Evolutionary conservation across 129 eudicot species (phyloP).

Genomic region (Saussurea involucrata): DNA sequence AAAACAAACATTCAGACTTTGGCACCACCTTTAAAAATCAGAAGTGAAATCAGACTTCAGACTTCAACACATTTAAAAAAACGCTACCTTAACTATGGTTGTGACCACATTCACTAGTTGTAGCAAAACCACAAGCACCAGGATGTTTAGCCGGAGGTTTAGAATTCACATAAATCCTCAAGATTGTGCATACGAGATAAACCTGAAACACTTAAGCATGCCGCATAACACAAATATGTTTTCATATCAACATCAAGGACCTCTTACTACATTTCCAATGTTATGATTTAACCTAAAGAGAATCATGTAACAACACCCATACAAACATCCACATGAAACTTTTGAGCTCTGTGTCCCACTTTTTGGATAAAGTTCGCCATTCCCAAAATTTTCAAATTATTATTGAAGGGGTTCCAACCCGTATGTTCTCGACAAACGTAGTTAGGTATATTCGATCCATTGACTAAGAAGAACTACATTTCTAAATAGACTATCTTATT

Average conservation of each 20-base stretch:
- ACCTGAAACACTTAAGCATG: background rate
- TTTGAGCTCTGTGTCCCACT: background rate
- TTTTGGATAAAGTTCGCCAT: too few relatives aligned
- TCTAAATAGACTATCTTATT: conserved; percentile 26
- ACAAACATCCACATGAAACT: background rate
- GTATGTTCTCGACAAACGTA: background rate
- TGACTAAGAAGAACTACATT: conserved; percentile 11
- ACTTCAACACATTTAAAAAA: too few relatives aligned
- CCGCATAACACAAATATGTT: background rate
- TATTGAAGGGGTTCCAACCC: background rate
- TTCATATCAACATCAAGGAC: too few relatives aligned
- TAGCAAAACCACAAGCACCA: background rate
- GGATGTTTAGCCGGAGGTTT: too few relatives aligned
- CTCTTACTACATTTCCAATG: background rate
- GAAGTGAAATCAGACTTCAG: too few relatives aligned
- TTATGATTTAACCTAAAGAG: background rate
- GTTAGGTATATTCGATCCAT: background rate
- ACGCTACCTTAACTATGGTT: background rate
- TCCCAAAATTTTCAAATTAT: conserved; percentile 12
- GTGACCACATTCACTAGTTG: background rate
- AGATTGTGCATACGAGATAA: background rate
- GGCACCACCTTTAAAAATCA: too few relatives aligned
- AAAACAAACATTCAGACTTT: too few relatives aligned
- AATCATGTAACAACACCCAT: background rate
- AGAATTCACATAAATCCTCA: too few relatives aligned